Conservation (phyloP, 176 grass and related monocot species). For the Bromus sterilis region DNA sequence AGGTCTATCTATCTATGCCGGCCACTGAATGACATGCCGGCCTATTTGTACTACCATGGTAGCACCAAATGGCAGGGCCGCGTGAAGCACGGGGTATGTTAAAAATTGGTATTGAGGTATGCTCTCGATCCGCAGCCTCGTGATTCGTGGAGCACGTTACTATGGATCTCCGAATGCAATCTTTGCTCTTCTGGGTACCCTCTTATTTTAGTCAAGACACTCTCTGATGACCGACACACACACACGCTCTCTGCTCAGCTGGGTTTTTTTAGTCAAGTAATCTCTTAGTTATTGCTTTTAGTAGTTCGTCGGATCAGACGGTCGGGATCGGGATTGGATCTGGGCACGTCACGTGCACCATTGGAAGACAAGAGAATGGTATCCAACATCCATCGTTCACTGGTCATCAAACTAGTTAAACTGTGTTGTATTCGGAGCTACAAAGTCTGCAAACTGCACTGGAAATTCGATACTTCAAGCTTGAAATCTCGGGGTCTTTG, state of each 20-base stretch:
- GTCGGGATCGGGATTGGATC: too few relatives aligned
- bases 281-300: background rate
- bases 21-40: too few relatives aligned
- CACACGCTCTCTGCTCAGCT: too few relatives aligned
- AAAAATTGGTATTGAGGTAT: background rate
- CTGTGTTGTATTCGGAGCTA: background rate
- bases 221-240: too few relatives aligned
- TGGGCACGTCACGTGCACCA: too few relatives aligned
- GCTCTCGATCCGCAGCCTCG: background rate
- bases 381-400: background rate
- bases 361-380: too few relatives aligned
- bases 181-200: background rate
- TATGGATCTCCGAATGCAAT: background rate
- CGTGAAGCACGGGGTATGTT: background rate
- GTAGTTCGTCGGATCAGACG: too few relatives aligned
- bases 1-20: background rate
- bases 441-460: background rate
- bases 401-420: background rate
- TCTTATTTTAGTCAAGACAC: background rate
- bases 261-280: too few relatives aligned
- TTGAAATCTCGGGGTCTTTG: too few relatives aligned
- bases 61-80: background rate
- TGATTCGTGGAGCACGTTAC: background rate
- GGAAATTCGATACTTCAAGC: too few relatives aligned
- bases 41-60: background rate